Conservation (phyloP, 768 basidiomycete species). For the Calocera cornea region DNA sequence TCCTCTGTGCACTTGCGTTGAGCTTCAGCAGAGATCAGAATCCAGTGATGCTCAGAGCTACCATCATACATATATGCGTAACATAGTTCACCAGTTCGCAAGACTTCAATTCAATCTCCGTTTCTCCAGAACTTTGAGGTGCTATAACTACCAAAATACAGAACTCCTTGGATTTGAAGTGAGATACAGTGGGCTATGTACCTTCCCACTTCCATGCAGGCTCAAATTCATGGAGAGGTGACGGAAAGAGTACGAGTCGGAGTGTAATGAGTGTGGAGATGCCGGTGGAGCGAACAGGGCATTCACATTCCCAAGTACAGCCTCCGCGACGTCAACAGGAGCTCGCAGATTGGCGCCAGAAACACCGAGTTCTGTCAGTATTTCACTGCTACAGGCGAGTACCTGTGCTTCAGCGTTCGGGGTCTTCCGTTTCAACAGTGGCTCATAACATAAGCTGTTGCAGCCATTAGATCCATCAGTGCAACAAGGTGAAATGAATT, state of each 20-base stretch:
- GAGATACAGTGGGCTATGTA: too few relatives aligned
- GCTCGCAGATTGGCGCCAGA: slow-evolving; percentile 66
- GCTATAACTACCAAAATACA: too few relatives aligned
- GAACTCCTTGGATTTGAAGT: too few relatives aligned
- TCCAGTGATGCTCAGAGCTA: not conserved
- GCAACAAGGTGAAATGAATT: not conserved
- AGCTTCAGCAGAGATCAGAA: too few relatives aligned
- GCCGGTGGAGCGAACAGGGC: slow-evolving; percentile 84
- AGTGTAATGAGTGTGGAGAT: slow-evolving; percentile 87
- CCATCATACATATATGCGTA: not conserved
- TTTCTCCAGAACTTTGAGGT: too few relatives aligned
- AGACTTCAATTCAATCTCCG: slow-evolving; percentile 39
- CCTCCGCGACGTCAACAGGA: slow-evolving; percentile 84
- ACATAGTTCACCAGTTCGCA: not conserved
- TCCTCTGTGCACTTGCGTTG: too few relatives aligned
- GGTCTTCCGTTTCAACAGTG: slow-evolving; percentile 87
- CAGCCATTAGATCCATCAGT: not conserved
- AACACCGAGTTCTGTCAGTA: slow-evolving; percentile 81
- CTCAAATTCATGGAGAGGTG: slow-evolving; percentile 71
- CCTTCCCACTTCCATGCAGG: too few relatives aligned
- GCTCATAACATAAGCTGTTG: slow-evolving; percentile 83
- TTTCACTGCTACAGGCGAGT: slow-evolving; percentile 72
- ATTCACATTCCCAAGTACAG: slow-evolving; percentile 80
- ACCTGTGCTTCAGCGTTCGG: slow-evolving; percentile 93
- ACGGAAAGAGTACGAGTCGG: slow-evolving; percentile 60